phyloP scores from a whole-genome alignment of 2,329 filamentous ascomycete genomes.

The Cladophialophora exuberans region DNA sequence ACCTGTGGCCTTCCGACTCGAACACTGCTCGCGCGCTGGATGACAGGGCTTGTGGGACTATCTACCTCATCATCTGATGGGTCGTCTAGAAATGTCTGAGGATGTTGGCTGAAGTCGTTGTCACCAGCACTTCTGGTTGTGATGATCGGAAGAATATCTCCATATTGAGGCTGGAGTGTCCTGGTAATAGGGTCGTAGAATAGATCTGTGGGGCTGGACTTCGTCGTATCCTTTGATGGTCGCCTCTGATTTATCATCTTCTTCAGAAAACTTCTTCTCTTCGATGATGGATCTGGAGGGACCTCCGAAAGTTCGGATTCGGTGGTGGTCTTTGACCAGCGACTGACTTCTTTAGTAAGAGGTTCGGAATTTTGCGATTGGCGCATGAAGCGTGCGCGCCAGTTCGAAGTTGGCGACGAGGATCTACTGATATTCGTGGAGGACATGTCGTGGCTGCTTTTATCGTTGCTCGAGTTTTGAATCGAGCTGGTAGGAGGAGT shows the following conservation, averaged over 20 bases:
- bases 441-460: conserved; percentile 9
- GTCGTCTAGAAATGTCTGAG: background rate
- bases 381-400: conserved; percentile 17
- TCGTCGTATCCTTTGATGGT: conserved; percentile 20
- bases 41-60: conserved; percentile 17
- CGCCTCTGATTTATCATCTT: conserved; percentile 19
- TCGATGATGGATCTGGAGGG: background rate
- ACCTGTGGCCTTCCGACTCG: conserved; percentile 29
- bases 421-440: background rate
- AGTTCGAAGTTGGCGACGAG: conserved; percentile 11
- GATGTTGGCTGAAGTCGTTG: background rate
- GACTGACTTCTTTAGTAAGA: conserved; percentile 23
- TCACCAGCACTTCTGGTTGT: conserved; percentile 7
- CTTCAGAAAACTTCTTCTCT: conserved; percentile 16
- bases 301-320: conserved; percentile 27
- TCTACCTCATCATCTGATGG: conserved; percentile 16
- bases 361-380: conserved; percentile 12
- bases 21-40: conserved; percentile 33
- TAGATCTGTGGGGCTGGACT: conserved; percentile 25
- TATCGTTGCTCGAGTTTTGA: background rate
- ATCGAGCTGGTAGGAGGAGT: background rate
- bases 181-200: conserved; percentile 24
- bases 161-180: conserved; percentile 8
- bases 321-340: conserved; percentile 29
- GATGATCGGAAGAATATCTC: conserved; percentile 15